Evolutionary conservation across 441 rosid species (phyloP), one percentile per base, ranked within the genome.

Genomic region (Manihot esculenta): DNA sequence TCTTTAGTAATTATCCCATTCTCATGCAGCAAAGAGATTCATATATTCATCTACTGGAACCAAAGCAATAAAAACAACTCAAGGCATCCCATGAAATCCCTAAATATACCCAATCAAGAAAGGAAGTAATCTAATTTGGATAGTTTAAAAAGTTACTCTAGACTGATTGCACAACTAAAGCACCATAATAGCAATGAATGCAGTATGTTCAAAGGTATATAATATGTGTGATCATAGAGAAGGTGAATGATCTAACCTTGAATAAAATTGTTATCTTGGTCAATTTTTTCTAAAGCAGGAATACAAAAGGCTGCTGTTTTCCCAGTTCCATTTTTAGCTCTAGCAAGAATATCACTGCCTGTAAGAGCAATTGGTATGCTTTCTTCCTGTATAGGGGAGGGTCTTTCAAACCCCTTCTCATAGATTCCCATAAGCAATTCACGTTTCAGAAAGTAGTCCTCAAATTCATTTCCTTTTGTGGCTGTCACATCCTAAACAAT

Each of bases 371-470:
- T 92, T 21, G 99, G 99, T 77, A 94, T 94, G 80, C 99, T 94
- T 85, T 94, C 99, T 87, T 94, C 99, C 63, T 94, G 99, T 71
- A 94, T 94, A n/a, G 99, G 99, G 76, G 99, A 94, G 69, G 99
- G 99, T 64, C 97, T 87, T 80, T 94, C 99, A 83, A 94, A 94
- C 53, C 99, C 99, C 82, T 94, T 94, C 90, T 94, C 99, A 60
- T 90, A 94, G 61, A 94, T 92, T 75, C 96, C 99, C 99, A 94
- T 94, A 56, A 94, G 94, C 70, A 94, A 90, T 73, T 94, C 99
- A 1, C 99, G 85, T 75, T 94, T 94, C 80, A 94, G 80, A 83
- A 94, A 94, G 76, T 94, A 94, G 78, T 94, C 99, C 82, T 94
- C 99, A 70, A 94, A 94, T 75, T 94, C 99, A 72, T 94, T 94